A percentile compares a stretch with the other conserved stretches of the same genome.
These are phyloP conservation scores for Phytophthora rubi DNA, from an alignment of 352 stramenopile genomes.

Conservation along the genomic window DNA sequence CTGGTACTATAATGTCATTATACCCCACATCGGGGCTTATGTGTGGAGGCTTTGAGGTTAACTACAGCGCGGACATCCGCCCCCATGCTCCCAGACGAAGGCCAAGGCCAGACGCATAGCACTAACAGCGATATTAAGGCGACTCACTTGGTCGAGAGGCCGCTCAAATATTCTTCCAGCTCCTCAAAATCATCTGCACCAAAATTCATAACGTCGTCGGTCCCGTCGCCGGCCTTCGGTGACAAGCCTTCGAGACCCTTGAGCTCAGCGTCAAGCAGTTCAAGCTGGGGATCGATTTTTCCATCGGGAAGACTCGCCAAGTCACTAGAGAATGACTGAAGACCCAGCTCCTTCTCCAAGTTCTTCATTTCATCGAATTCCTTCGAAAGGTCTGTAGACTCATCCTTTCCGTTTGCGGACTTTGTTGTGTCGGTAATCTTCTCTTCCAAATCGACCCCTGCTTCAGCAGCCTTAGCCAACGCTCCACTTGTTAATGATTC, in stretches of 20 bases:
- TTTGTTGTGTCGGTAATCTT: slow-evolving; percentile 38
- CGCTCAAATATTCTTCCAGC: slow-evolving; percentile 88
- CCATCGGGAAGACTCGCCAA: slow-evolving; percentile 48
- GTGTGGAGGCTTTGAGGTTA: slow-evolving; percentile 8
- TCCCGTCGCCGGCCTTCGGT: slow-evolving; percentile 46
- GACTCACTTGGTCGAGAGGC: slow-evolving; percentile 59
- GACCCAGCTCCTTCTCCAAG: slow-evolving; percentile 82
- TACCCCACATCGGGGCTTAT: slow-evolving; percentile 7
- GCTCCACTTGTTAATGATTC: slow-evolving; percentile 76
- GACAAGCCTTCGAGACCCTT: slow-evolving; percentile 67
- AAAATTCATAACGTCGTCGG: slow-evolving; percentile 86
- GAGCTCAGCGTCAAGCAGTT: slow-evolving; percentile 78
- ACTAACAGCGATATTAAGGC: slow-evolving; percentile 12
- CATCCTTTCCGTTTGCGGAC: slow-evolving; percentile 33
- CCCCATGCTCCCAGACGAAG: slow-evolving; percentile 7
- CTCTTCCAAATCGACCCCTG: slow-evolving; percentile 43
- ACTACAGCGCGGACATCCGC: slow-evolving; percentile 8
- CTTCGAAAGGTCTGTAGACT: slow-evolving; percentile 55
- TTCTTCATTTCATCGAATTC: slow-evolving; percentile 88
- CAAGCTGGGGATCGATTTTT: slow-evolving; percentile 68
- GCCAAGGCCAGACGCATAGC: not conserved
- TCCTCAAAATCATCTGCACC: slow-evolving; percentile 89
- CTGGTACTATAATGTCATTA: slow-evolving; percentile 6
- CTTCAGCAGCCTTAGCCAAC: slow-evolving; percentile 50
- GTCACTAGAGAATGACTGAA: slow-evolving; percentile 65